Conservation (phyloP, 495 filamentous ascomycete genomes). For the Beverwykella pulmonaria region DNA sequence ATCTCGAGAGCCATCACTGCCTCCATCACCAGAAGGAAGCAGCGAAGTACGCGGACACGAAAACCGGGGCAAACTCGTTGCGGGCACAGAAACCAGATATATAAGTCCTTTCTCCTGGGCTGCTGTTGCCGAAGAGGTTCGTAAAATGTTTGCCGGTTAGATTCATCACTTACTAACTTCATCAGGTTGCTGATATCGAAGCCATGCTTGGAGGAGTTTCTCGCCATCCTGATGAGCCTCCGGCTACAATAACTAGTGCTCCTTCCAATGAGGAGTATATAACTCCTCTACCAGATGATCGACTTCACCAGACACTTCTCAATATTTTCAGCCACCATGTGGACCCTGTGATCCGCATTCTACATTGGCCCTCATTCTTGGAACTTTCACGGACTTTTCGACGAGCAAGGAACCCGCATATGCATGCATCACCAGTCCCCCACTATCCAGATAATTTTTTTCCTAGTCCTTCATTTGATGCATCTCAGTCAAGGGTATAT, state of each 20-base stretch:
- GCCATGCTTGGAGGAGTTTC: constrained; percentile 1
- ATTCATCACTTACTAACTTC: background rate
- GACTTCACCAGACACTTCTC: constrained; percentile 18
- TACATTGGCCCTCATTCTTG: constrained; percentile 30
- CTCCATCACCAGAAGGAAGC: constrained; percentile 9
- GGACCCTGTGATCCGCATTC: constrained; percentile 22
- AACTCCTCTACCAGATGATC: constrained; percentile 7
- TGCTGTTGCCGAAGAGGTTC: constrained; percentile 23
- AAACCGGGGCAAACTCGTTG: background rate
- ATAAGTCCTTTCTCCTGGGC: constrained; percentile 32
- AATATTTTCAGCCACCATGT: constrained; percentile 23
- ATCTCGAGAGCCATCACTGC: constrained; percentile 22
- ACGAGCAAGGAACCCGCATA: background rate
- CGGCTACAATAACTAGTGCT: background rate
- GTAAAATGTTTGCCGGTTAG: background rate
- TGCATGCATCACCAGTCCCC: constrained; percentile 3
- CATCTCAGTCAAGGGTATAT: background rate
- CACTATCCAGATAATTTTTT: constrained; percentile 2
- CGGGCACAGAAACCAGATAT: constrained; percentile 11
- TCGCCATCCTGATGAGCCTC: background rate
- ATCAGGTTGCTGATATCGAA: constrained; percentile 11
- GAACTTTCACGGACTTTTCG: background rate
- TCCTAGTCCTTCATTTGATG: constrained; percentile 1
- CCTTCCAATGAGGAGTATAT: background rate
- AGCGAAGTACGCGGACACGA: background rate